Evolutionary conservation across 2,329 filamentous ascomycete genomes (phyloP), one percentile per base, ranked within the genome.

Genomic region (Exophiala calicioides): DNA sequence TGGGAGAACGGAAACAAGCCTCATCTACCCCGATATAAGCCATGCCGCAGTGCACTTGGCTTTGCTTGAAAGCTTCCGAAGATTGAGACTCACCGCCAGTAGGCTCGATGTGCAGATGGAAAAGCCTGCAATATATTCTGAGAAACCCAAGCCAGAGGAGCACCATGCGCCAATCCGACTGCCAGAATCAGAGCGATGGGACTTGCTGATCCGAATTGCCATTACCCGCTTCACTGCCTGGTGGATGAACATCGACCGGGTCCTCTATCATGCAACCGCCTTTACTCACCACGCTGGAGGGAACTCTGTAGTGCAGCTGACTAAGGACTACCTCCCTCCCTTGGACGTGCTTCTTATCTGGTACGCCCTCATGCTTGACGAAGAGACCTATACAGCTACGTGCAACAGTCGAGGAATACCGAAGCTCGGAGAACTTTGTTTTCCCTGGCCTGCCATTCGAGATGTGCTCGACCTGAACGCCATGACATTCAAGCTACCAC

Each of bases 341-440:
- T 40, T 56, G 15, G 53, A 56, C 31, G 53, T 56, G 5, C 51
- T 56, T n/a, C 34, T 56, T 15, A 41, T 56, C 30, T 56, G 53
- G 53, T 56, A 56, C 36, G 36, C 50, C 19, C 47, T 37, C 47
- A 56, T 56, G 50, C 47, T 44, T 16, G 20, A 52, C 16, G 24
- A 26, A 7, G 31, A 35, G 5, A 26, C 33, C 20, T 56, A 56
- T 26, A 23, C 19, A 8, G 15, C 24, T 15, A 47, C 32, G 18
- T 39, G 27, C 29, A 9, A 20, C n/a, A 34, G 20, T 7, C 49
- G 33, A 18, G 15, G 29, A 13, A 19, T 34, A 3, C 41, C 49
- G 13, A 44, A 39, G 23, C 43, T 56, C 3, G 6, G 35, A 13
- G 35, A 48, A 12, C 31, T 56, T 21, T 37, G 35, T 5, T 40